phyloP scores from a whole-genome alignment of 2,329 filamentous ascomycete species.

The Ciborinia camelliae region DNA sequence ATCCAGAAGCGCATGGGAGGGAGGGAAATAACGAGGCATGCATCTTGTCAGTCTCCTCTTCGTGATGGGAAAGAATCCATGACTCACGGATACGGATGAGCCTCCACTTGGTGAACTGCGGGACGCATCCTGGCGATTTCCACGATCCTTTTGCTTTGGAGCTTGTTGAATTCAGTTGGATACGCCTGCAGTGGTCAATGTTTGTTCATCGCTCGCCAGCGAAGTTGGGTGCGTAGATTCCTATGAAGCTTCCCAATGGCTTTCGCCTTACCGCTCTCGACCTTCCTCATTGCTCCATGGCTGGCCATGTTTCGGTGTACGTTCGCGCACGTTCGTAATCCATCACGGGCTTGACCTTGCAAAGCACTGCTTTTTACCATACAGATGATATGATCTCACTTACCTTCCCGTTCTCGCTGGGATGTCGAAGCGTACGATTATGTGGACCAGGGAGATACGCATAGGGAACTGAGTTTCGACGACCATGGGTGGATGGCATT shows the following conservation, averaged over 20 bases:
- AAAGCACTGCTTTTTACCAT: not conserved
- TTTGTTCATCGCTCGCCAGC: not conserved
- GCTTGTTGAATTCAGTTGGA: conserved; percentile 19
- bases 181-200: not conserved
- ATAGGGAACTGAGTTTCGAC: not conserved
- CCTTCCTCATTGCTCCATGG: conserved; percentile 14
- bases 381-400: not conserved
- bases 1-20: not conserved
- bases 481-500: not conserved
- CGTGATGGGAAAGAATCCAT: not conserved
- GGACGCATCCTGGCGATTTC: conserved; percentile 13
- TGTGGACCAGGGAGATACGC: conserved; percentile 15
- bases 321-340: conserved; percentile 4
- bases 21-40: conserved; percentile 6
- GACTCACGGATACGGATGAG: conserved; percentile 5
- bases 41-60: rapidly evolving
- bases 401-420: conserved; percentile 10
- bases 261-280: conserved; percentile 12
- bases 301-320: conserved; percentile 15
- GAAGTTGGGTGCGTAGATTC: too few species aligned
- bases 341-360: conserved; percentile 1
- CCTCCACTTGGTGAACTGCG: conserved; percentile 10
- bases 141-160: conserved; percentile 7
- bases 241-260: conserved; percentile 8
- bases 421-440: conserved; percentile 5